These are phyloP conservation scores for Claviceps lovelessii DNA, from an alignment of 2,329 filamentous ascomycete species.

Conservation along the genomic window DNA sequence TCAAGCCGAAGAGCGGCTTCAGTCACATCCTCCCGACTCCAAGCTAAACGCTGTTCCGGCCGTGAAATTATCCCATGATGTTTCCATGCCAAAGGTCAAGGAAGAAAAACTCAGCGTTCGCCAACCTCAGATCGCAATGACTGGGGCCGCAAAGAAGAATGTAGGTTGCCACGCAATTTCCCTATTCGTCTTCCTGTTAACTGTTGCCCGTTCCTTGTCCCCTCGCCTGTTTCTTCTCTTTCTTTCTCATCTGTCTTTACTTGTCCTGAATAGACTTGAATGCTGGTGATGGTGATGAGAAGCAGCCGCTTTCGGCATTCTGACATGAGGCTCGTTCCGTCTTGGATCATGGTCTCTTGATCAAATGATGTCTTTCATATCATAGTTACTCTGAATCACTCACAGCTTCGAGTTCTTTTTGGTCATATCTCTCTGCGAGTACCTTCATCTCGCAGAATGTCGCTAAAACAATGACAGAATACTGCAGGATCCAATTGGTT, in stretches of 20 bases:
- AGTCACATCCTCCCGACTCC: neutral
- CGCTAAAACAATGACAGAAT: conserved; percentile 18
- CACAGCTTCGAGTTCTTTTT: neutral
- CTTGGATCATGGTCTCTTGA: conserved; percentile 40
- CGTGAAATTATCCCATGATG: neutral
- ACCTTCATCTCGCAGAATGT: neutral
- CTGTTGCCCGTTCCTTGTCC: too few relatives aligned
- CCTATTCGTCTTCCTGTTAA: neutral
- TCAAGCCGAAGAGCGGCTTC: conserved; percentile 1
- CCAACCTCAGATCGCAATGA: neutral
- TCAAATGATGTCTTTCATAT: conserved; percentile 39
- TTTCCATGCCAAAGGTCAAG: neutral
- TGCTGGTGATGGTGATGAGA: conserved; percentile 24
- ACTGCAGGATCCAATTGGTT: conserved; percentile 77
- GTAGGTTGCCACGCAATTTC: neutral
- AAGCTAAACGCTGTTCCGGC: neutral
- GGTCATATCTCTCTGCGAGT: neutral
- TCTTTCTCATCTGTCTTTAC: neutral
- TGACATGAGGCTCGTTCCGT: conserved; percentile 27
- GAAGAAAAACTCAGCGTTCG: neutral
- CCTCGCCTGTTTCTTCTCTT: neutral
- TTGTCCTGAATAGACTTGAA: neutral
- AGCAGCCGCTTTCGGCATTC: conserved; percentile 20
- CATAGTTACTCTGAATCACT: conserved; percentile 61
- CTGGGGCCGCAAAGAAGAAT: neutral